phyloP scores from a whole-genome alignment of 768 basidiomycete species.

The Botryobasidium botryosum region DNA sequence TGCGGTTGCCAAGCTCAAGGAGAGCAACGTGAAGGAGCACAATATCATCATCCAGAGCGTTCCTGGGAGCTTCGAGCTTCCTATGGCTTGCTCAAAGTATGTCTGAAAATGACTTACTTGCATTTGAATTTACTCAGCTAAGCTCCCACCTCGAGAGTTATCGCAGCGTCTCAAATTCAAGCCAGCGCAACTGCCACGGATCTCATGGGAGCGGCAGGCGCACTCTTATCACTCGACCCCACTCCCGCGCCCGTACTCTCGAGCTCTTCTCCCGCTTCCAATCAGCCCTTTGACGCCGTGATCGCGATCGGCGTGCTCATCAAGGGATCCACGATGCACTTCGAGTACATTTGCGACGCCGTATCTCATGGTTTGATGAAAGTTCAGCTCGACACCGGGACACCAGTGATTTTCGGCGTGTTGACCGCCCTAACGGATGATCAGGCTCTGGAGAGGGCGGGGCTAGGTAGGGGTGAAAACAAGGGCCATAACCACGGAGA shows the following conservation, averaged over 20 bases:
- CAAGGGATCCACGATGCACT: constrained; percentile 97
- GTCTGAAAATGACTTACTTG: not conserved
- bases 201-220: constrained; percentile 40
- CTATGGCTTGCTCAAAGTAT: constrained; percentile 67
- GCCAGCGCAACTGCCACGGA: constrained; percentile 63
- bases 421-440: constrained; percentile 84
- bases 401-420: constrained; percentile 93
- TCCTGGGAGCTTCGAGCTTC: constrained; percentile 91
- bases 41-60: constrained; percentile 88
- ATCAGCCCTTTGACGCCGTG: constrained; percentile 75
- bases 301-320: constrained; percentile 97
- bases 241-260: too few species aligned
- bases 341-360: constrained; percentile 94
- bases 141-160: constrained; percentile 39
- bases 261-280: constrained; percentile 18
- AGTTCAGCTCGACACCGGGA: constrained; percentile 82
- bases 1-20: constrained; percentile 60
- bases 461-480: constrained; percentile 47
- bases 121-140: not conserved
- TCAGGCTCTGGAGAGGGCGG: constrained; percentile 90
- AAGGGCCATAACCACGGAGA: constrained; percentile 95
- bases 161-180: constrained; percentile 74
- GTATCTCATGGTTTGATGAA: constrained; percentile 91
- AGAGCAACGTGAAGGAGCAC: constrained; percentile 68
- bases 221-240: constrained; percentile 35